Conservation (phyloP, 2,329 filamentous ascomycete species). For the Diaporthe citriasiana region DNA sequence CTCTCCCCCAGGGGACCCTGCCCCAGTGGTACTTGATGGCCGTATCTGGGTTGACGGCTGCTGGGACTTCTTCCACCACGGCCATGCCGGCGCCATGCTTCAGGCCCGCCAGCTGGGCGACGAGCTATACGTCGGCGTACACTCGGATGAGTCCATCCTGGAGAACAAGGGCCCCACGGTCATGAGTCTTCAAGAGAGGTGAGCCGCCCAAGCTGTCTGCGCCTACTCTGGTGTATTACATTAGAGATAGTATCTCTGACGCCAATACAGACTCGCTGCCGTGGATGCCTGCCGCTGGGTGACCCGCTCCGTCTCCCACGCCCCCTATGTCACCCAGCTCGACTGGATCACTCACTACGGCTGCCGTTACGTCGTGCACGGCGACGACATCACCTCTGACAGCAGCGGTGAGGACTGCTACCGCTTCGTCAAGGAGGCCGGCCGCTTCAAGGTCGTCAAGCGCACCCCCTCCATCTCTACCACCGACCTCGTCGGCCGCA, state of each 20-base stretch:
- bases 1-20: constrained; percentile 61
- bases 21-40: constrained; percentile 71
- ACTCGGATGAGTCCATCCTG: constrained; percentile 95
- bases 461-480: constrained; percentile 96
- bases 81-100: constrained; percentile 96
- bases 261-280: constrained; percentile 78
- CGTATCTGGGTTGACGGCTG: constrained; percentile 99
- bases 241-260: background rate
- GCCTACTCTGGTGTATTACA: constrained; percentile 39
- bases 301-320: constrained; percentile 84
- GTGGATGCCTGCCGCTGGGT: constrained; percentile 97
- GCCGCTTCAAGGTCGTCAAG: constrained; percentile 96
- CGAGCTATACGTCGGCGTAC: constrained; percentile 91
- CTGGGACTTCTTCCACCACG: constrained; percentile 91
- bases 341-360: constrained; percentile 97
- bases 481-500: constrained; percentile 96
- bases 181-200: constrained; percentile 93
- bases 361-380: constrained; percentile 95
- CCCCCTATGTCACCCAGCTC: constrained; percentile 94
- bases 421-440: constrained; percentile 94
- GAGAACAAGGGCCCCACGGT: constrained; percentile 98
- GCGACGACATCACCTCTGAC: constrained; percentile 97
- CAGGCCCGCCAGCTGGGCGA: constrained; percentile 92
- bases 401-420: constrained; percentile 96
- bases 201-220: constrained; percentile 49